A percentile compares a stretch with the other conserved stretches of the same genome.
Conservation (phyloP, 2,329 filamentous ascomycete species). For the Fusarium sp. region DNA sequence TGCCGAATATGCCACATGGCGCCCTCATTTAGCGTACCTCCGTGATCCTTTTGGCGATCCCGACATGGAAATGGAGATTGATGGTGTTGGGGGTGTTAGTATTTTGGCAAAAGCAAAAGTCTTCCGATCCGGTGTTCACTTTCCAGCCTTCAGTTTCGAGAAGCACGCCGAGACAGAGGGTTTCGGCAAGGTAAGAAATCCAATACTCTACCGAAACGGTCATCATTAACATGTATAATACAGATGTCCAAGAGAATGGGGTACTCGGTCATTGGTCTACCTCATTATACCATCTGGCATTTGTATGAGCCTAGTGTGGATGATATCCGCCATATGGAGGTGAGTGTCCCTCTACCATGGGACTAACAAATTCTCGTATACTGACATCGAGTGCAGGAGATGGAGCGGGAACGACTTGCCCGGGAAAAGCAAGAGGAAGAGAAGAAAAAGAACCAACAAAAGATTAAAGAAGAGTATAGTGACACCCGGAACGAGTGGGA, state of each 20-base stretch:
- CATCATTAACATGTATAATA: conserved; percentile 25
- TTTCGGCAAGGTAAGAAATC: conserved; percentile 85
- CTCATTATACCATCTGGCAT: conserved; percentile 99
- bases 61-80: conserved; percentile 99
- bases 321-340: conserved; percentile 96
- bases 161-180: conserved; percentile 99
- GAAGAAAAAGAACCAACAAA: conserved; percentile 79
- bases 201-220: no score
- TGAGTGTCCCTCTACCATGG: conserved; percentile 49
- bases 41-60: conserved; percentile 97
- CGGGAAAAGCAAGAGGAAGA: conserved; percentile 77
- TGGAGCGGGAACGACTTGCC: conserved; percentile 87
- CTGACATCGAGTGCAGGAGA: conserved; percentile 69
- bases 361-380: neutral
- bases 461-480: conserved; percentile 81
- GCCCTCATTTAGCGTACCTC: conserved; percentile 95
- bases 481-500: conserved; percentile 86
- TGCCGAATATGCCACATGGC: conserved; percentile 98
- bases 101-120: conserved; percentile 96
- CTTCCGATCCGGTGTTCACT: conserved; percentile 94
- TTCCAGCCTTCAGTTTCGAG: conserved; percentile 98
- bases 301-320: conserved; percentile 99
- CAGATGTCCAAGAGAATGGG: conserved; percentile 98
- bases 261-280: conserved; percentile 93
- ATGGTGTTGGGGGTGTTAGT: conserved; percentile 96